These are phyloP conservation scores for Backusella circina DNA, from an alignment of 192 early-diverging fungal species.

Conservation along the genomic window DNA sequence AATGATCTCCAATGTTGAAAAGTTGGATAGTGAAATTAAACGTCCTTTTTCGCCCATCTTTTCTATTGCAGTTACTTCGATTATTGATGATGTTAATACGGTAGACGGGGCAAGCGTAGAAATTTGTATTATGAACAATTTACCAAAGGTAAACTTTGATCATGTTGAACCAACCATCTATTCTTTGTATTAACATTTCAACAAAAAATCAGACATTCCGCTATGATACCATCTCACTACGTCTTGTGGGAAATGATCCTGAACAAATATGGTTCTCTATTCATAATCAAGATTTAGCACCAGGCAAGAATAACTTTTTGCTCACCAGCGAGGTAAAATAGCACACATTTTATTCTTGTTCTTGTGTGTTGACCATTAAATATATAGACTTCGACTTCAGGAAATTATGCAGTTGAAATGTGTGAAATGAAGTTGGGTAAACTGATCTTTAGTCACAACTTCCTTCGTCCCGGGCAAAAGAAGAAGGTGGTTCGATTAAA, in stretches of 20 bases:
- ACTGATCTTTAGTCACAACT: conserved; percentile 52
- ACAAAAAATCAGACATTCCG: conserved; percentile 31
- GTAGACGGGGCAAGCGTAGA: conserved; percentile 53
- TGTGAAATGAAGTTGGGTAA: conserved; percentile 56
- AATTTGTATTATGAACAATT: conserved; percentile 49
- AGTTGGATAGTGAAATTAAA: conserved; percentile 42
- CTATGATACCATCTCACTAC: conserved; percentile 42
- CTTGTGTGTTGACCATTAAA: neutral
- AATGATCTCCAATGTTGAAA: conserved; percentile 35
- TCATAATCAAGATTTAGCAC: conserved; percentile 40
- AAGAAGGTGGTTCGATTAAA: conserved; percentile 50
- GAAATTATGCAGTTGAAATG: conserved; percentile 56
- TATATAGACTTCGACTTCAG: conserved; percentile 49
- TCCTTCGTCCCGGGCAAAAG: conserved; percentile 45
- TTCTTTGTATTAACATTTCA: no score
- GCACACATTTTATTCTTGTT: neutral
- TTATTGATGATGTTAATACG: conserved; percentile 57
- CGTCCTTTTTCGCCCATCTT: conserved; percentile 55
- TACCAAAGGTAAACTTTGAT: conserved; percentile 49
- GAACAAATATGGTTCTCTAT: conserved; percentile 51
- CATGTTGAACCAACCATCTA: no score
- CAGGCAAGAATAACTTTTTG: conserved; percentile 47
- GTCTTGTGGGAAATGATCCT: conserved; percentile 47
- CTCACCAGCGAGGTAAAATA: conserved; percentile 47
- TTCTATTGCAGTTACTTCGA: conserved; percentile 38